Percentiles rank a stretch among this genome's conserved stretches.
Evolutionary conservation across 345 rosid genomes (phyloP).

Genomic region (Leavenworthia alabamica): DNA sequence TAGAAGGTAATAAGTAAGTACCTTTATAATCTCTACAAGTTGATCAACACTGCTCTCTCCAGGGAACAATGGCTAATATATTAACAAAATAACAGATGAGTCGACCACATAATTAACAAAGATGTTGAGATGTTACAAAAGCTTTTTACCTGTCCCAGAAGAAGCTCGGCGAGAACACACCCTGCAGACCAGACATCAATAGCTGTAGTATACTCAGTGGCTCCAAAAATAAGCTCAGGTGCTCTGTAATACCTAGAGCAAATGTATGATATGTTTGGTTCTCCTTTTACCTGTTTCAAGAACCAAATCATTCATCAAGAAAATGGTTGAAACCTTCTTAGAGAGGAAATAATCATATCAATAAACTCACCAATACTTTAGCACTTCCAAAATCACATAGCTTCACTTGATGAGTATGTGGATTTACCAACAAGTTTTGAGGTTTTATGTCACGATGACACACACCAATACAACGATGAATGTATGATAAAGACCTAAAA

Average conservation of each 20-base stretch:
- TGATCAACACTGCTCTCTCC: constrained; percentile 99
- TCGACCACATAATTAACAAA: not conserved
- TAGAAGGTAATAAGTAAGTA: constrained; percentile 14
- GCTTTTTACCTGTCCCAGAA: constrained; percentile 75
- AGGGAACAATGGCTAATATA: constrained; percentile 80
- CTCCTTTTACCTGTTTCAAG: constrained; percentile 72
- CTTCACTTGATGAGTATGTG: constrained; percentile 96
- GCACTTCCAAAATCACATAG: constrained; percentile 98
- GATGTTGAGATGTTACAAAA: not conserved
- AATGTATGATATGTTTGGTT: constrained; percentile 89
- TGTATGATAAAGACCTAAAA: constrained; percentile 80
- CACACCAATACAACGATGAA: constrained; percentile 78
- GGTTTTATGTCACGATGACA: constrained; percentile 98
- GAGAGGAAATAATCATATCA: not conserved
- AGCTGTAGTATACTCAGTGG: constrained; percentile 91
- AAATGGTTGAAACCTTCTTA: not conserved
- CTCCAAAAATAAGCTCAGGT: constrained; percentile 96
- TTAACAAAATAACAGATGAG: constrained; percentile 10
- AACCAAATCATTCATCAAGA: constrained; percentile 11
- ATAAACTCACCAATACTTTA: constrained; percentile 70
- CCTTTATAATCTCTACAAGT: constrained; percentile 97
- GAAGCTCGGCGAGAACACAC: constrained; percentile 88
- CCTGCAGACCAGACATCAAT: constrained; percentile 99
- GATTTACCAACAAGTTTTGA: constrained; percentile 95
- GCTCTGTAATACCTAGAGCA: constrained; percentile 99